Conservation (phyloP, 2,329 filamentous ascomycete genomes). For the Xylaria sp. region DNA sequence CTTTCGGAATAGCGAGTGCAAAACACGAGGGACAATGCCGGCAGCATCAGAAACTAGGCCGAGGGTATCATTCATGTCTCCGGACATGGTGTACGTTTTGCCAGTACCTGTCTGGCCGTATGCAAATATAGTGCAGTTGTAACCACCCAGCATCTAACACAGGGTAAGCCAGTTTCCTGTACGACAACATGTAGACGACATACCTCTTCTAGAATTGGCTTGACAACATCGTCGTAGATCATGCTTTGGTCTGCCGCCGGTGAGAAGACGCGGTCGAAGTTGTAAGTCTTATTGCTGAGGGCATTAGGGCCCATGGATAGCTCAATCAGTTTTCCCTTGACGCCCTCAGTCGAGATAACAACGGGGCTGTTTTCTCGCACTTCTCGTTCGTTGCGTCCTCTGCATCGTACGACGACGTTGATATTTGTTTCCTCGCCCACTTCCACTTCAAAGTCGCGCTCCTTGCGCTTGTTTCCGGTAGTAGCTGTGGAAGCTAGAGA, state of each 20-base stretch:
- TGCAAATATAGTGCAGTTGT: slow-evolving; percentile 98
- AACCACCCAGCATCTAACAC: slow-evolving; percentile 82
- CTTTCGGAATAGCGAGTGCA: slow-evolving; percentile 84
- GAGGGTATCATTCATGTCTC: slow-evolving; percentile 87
- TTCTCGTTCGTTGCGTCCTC: slow-evolving; percentile 90
- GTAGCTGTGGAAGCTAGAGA: slow-evolving; percentile 65
- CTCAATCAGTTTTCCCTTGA: slow-evolving; percentile 81
- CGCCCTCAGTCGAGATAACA: slow-evolving; percentile 84
- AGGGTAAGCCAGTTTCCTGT: slow-evolving; percentile 11
- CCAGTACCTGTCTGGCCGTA: slow-evolving; percentile 98
- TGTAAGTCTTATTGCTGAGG: slow-evolving; percentile 92
- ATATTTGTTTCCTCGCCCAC: slow-evolving; percentile 88
- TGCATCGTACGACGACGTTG: slow-evolving; percentile 92
- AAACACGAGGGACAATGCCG: slow-evolving; percentile 90
- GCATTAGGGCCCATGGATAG: slow-evolving; percentile 91
- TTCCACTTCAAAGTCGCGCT: slow-evolving; percentile 77
- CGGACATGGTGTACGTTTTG: slow-evolving; percentile 99
- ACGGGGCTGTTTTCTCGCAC: slow-evolving; percentile 93
- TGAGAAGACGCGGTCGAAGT: slow-evolving; percentile 96
- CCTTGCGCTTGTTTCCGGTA: slow-evolving; percentile 77
- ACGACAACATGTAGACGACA: slow-evolving; percentile 27
- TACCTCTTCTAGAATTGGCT: slow-evolving; percentile 91
- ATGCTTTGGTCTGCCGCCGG: slow-evolving; percentile 91
- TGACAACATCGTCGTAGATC: slow-evolving; percentile 93
- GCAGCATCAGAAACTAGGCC: slow-evolving; percentile 88